Conservation (phyloP, 306 rosid species). For the Medicago lupulina region DNA sequence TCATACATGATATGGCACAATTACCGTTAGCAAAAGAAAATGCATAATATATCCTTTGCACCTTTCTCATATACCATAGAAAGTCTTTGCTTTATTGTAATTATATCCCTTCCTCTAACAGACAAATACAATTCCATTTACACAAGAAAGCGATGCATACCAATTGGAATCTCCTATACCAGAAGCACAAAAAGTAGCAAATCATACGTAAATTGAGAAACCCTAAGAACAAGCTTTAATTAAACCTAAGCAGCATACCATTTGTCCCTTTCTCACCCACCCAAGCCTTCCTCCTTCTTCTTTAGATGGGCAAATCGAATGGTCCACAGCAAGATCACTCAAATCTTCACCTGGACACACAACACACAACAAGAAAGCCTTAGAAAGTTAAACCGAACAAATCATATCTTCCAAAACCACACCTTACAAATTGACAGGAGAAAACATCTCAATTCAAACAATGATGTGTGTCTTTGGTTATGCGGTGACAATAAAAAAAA, state of each 20-base stretch:
- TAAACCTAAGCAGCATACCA: slow-evolving; percentile 57
- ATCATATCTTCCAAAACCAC: slow-evolving; percentile 22
- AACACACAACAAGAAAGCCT: slow-evolving; percentile 40
- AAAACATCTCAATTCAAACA: slow-evolving; percentile 3
- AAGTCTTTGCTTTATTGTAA: too few relatives aligned
- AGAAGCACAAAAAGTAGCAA: slow-evolving; percentile 13
- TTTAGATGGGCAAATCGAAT: slow-evolving; percentile 90
- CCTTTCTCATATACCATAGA: too few relatives aligned
- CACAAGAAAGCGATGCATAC: not conserved
- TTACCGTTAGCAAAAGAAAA: too few relatives aligned
- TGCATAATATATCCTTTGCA: too few relatives aligned
- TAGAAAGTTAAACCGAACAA: slow-evolving; percentile 1
- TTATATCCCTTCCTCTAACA: too few relatives aligned
- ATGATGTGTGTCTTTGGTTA: not conserved
- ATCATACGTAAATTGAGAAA: slow-evolving; percentile 25
- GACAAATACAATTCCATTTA: not conserved
- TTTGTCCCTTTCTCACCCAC: slow-evolving; percentile 93
- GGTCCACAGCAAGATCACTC: slow-evolving; percentile 87
- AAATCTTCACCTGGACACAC: slow-evolving; percentile 82
- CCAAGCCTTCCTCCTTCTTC: slow-evolving; percentile 97
- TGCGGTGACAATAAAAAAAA: too few relatives aligned
- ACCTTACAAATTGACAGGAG: not conserved
- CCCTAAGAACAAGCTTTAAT: slow-evolving; percentile 18
- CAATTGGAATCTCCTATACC: not conserved
- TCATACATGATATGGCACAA: not conserved